These are phyloP conservation scores for Medicago ruthenica DNA, from an alignment of 306 rosid species.

Conservation along the genomic window DNA sequence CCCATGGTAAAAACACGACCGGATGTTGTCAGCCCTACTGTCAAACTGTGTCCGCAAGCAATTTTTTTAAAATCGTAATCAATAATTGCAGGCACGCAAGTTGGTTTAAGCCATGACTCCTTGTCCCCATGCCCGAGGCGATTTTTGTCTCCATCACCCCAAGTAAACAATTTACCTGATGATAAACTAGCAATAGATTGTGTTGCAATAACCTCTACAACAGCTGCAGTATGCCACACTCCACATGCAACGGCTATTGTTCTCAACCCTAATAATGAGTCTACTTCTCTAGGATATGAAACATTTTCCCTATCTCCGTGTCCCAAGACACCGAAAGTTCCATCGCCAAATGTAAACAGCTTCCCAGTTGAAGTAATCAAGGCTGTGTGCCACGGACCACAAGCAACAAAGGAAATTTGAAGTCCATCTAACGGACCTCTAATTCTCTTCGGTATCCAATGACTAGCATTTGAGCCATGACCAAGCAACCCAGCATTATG, in stretches of 20 bases:
- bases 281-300: slow-evolving; percentile 85
- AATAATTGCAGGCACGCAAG: slow-evolving; percentile 87
- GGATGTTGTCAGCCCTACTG: slow-evolving; percentile 85
- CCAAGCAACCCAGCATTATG: slow-evolving; percentile 99
- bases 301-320: slow-evolving; percentile 86
- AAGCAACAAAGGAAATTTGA: slow-evolving; percentile 90
- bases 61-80: slow-evolving; percentile 86
- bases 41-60: slow-evolving; percentile 96
- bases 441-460: slow-evolving; percentile 95
- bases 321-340: slow-evolving; percentile 96
- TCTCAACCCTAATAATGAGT: slow-evolving; percentile 83
- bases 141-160: slow-evolving; percentile 99
- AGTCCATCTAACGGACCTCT: slow-evolving; percentile 90
- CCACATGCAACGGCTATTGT: slow-evolving; percentile 96
- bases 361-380: slow-evolving; percentile 81
- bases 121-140: slow-evolving; percentile 99
- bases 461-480: slow-evolving; percentile 87
- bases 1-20: slow-evolving; percentile 94
- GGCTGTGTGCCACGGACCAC: slow-evolving; percentile 99
- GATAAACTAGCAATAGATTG: slow-evolving; percentile 79
- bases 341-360: slow-evolving; percentile 97
- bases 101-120: slow-evolving; percentile 87
- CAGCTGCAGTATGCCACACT: slow-evolving; percentile 99
- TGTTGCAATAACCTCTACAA: slow-evolving; percentile 90
- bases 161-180: slow-evolving; percentile 89